Percentiles rank a stretch among this genome's conserved stretches.
Evolutionary conservation across 176 grass and related monocot genomes (phyloP).

Genomic region (Poa pratensis): DNA sequence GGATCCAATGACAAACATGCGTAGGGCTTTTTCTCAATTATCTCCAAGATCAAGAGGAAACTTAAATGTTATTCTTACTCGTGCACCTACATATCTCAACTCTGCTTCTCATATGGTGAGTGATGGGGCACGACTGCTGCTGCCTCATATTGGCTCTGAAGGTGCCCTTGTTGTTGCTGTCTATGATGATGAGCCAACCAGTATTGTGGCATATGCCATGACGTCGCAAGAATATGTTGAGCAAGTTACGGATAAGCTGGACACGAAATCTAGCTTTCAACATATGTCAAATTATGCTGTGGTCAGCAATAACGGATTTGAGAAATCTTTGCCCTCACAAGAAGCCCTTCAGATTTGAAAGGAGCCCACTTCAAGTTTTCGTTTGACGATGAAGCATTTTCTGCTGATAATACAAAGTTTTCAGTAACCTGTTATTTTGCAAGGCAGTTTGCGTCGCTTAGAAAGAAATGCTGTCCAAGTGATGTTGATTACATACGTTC

Average conservation of each 20-base stretch:
- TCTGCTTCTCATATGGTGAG: slow-evolving; percentile 55
- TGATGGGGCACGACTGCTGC: slow-evolving; percentile 72
- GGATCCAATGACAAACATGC: slow-evolving; percentile 62
- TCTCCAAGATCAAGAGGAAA: slow-evolving; percentile 62
- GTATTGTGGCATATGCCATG: slow-evolving; percentile 83
- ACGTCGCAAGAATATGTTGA: slow-evolving; percentile 62
- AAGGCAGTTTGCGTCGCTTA: slow-evolving; percentile 74
- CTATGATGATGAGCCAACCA: slow-evolving; percentile 92
- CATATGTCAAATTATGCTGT: slow-evolving; percentile 33
- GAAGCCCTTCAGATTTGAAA: slow-evolving; percentile 54
- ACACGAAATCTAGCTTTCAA: slow-evolving; percentile 31
- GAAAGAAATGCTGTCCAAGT: slow-evolving; percentile 70
- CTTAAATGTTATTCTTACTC: slow-evolving; percentile 57
- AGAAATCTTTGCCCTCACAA: slow-evolving; percentile 48
- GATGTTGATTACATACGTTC: slow-evolving; percentile 81
- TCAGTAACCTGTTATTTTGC: slow-evolving; percentile 88
- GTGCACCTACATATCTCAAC: slow-evolving; percentile 59
- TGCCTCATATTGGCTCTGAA: slow-evolving; percentile 62
- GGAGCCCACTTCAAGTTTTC: slow-evolving; percentile 72
- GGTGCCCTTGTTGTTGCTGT: slow-evolving; percentile 69
- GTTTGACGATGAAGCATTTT: slow-evolving; percentile 76
- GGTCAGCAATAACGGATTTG: slow-evolving; percentile 22
- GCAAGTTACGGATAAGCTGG: slow-evolving; percentile 44
- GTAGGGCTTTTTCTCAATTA: slow-evolving; percentile 83
- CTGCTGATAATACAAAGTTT: slow-evolving; percentile 75